Evolutionary conservation across 257 asterid genomes (phyloP).

Genomic region (Solanum clarkiae): DNA sequence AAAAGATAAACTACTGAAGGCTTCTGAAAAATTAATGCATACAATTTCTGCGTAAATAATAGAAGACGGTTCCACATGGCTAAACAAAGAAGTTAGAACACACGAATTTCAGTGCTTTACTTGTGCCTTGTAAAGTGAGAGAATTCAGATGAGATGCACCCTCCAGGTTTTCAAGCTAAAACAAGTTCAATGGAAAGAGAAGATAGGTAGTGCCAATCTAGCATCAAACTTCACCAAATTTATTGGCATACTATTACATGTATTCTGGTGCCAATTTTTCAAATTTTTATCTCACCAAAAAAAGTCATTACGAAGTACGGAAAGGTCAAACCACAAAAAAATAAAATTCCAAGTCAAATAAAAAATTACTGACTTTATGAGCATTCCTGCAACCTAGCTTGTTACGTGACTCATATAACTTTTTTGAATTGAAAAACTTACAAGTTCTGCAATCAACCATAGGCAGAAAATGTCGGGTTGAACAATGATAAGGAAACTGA

Average conservation of each 20-base stretch:
- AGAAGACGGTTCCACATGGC: background rate
- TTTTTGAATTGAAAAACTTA: background rate
- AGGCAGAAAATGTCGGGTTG: background rate
- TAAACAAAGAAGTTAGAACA: background rate
- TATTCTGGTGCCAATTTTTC: background rate
- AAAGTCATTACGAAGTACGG: background rate
- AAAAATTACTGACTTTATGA: background rate
- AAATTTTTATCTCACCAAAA: background rate
- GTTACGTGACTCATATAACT: background rate
- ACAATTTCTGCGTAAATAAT: background rate
- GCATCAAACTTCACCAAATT: background rate
- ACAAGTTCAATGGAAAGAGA: background rate
- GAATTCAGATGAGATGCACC: background rate
- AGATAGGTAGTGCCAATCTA: background rate
- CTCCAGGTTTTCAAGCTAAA: background rate
- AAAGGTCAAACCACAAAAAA: background rate
- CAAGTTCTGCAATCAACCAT: background rate
- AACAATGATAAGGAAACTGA: background rate
- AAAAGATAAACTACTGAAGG: background rate
- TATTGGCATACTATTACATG: background rate
- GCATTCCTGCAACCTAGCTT: background rate
- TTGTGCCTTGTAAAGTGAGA: background rate
- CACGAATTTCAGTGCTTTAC: background rate
- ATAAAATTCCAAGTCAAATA: background rate
- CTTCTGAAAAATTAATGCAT: background rate